These are phyloP conservation scores for Botryotinia narcissicola DNA, from an alignment of 2,329 filamentous ascomycete genomes.

Conservation along the genomic window DNA sequence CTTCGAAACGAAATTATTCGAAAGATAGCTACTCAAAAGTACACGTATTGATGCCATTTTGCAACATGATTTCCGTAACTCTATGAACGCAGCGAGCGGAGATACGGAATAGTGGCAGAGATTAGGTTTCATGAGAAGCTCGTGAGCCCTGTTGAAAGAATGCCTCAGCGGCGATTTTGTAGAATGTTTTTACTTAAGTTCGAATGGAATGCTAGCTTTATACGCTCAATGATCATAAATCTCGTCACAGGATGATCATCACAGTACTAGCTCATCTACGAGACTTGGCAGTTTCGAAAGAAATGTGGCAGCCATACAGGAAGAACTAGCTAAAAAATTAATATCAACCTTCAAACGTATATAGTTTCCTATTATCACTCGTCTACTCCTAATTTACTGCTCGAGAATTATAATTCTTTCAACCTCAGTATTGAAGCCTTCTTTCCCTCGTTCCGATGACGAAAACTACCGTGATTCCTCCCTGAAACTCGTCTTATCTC, in stretches of 20 bases:
- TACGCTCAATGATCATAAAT: no score
- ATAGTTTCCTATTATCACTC: rapidly evolving
- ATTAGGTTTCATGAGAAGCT: not conserved
- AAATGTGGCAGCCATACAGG: not conserved
- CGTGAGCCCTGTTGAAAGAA: not conserved
- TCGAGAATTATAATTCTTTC: not conserved
- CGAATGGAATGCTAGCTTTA: not conserved
- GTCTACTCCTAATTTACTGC: not conserved
- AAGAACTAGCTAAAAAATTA: not conserved
- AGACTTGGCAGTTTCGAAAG: not conserved
- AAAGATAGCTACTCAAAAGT: no score
- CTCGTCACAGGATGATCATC: not conserved
- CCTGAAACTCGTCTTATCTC: not conserved
- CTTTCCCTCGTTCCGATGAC: not conserved
- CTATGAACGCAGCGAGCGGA: not conserved
- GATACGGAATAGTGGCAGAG: not conserved
- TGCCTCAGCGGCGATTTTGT: rapidly evolving
- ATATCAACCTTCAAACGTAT: not conserved
- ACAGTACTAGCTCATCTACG: not conserved
- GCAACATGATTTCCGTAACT: no score
- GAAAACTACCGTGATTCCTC: not conserved
- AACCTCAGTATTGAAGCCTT: not conserved
- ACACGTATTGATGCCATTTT: not conserved
- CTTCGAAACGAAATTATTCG: no score
- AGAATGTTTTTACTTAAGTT: not conserved